Evolutionary conservation across 768 basidiomycete genomes (phyloP).

Genomic region (Leccinellum albellum): DNA sequence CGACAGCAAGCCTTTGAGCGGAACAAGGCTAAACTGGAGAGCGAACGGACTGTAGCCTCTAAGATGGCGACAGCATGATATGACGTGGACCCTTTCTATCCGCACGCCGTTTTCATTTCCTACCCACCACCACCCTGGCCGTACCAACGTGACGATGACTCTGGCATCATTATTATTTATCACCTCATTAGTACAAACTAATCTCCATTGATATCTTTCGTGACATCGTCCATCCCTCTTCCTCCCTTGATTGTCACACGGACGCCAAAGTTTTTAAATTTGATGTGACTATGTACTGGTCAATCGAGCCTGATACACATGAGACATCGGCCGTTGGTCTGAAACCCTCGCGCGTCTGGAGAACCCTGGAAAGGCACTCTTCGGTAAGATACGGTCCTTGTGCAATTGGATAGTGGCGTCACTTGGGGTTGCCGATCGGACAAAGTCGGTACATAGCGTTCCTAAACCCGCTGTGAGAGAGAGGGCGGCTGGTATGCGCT

Average conservation of each 20-base stretch:
- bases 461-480: not conserved
- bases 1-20: constrained; percentile 82
- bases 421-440: not conserved
- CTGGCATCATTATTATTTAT: constrained; percentile 27
- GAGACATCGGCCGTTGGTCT: not conserved
- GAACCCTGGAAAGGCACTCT: not conserved
- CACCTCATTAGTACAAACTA: constrained; percentile 18
- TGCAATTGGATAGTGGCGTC: not conserved
- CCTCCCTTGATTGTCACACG: constrained; percentile 14
- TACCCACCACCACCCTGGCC: constrained; percentile 7
- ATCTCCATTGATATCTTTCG: constrained; percentile 6
- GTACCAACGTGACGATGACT: constrained; percentile 19
- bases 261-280: not conserved
- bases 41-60: constrained; percentile 79
- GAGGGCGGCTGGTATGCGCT: not conserved
- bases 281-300: constrained; percentile 15
- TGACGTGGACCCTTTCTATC: constrained; percentile 6
- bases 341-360: not conserved
- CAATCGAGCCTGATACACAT: constrained; percentile 12
- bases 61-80: constrained; percentile 79
- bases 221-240: constrained; percentile 9
- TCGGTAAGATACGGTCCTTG: not conserved
- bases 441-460: constrained; percentile 2
- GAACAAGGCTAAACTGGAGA: constrained; percentile 85
- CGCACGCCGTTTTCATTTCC: constrained; percentile 2